Percentiles rank a stretch among this genome's conserved stretches.
phyloP scores from a whole-genome alignment of 176 grass and related monocot genomes.

The Alopecurus myosuroides region DNA sequence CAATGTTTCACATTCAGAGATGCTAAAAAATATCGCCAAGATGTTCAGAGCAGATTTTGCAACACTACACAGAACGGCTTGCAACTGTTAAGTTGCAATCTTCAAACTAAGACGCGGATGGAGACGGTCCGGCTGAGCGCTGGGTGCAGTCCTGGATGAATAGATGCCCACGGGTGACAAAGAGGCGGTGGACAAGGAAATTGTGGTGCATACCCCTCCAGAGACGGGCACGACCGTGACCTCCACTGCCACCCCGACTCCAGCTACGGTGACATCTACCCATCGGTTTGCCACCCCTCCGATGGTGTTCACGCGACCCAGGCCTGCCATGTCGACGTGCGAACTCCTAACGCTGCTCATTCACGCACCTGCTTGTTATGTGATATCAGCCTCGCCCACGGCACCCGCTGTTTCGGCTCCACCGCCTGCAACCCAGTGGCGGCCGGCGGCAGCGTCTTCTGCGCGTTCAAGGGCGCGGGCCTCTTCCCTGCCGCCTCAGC shows the following conservation, averaged over 20 bases:
- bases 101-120: slow-evolving; percentile 6
- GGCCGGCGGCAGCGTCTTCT: neutral
- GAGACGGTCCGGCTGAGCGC: too few species aligned
- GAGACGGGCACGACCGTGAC: too few species aligned
- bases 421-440: neutral
- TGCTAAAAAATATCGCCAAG: neutral
- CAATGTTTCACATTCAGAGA: neutral
- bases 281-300: too few species aligned
- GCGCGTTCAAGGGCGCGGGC: neutral
- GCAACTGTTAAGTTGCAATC: neutral
- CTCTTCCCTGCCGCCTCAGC: neutral
- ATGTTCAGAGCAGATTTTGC: neutral
- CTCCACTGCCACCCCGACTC: too few species aligned
- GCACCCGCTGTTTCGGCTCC: neutral
- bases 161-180: too few species aligned
- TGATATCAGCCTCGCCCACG: slow-evolving; percentile 69
- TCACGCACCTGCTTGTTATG: slow-evolving; percentile 35
- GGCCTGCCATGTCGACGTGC: too few species aligned
- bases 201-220: too few species aligned
- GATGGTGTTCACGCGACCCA: too few species aligned
- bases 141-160: too few species aligned
- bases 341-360: too few species aligned
- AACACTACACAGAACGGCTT: neutral
- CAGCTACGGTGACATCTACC: too few species aligned
- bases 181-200: too few species aligned